phyloP scores from a whole-genome alignment of 2,329 filamentous ascomycete genomes.

The Xenoacremonium recifei region DNA sequence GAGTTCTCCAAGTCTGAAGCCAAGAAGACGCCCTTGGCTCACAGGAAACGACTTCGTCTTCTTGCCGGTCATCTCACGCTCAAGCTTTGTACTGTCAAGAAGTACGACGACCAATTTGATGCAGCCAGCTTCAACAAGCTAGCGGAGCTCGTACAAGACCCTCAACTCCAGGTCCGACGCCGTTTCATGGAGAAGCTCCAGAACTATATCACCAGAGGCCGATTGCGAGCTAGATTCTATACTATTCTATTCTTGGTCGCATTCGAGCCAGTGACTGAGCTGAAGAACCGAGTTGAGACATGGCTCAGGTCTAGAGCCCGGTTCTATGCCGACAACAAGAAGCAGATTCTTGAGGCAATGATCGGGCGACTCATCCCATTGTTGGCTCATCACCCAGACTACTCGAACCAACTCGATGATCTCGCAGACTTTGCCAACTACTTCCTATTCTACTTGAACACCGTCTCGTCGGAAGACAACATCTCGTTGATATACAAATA shows the following conservation, averaged over 20 bases:
- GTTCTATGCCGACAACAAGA: conserved; percentile 57
- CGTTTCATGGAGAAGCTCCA: conserved; percentile 83
- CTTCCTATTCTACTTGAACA: conserved; percentile 82
- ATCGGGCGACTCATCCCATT: conserved; percentile 83
- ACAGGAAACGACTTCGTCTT: conserved; percentile 79
- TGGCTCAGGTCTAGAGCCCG: conserved; percentile 85
- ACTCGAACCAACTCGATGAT: conserved; percentile 63
- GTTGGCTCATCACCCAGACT: conserved; percentile 92
- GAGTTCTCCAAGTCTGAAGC: conserved; percentile 79
- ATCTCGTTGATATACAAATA: conserved; percentile 87
- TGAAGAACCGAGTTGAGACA: conserved; percentile 75
- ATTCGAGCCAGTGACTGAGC: conserved; percentile 76
- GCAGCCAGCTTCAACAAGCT: conserved; percentile 77
- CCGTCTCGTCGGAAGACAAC: conserved; percentile 82
- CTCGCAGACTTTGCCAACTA: conserved; percentile 83
- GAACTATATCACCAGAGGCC: conserved; percentile 78
- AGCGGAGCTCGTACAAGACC: conserved; percentile 78
- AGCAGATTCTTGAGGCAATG: conserved; percentile 72
- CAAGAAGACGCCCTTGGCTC: conserved; percentile 70
- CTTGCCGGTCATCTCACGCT: conserved; percentile 76
- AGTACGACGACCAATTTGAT: conserved; percentile 73
- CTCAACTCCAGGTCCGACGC: conserved; percentile 68
- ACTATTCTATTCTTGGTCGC: conserved; percentile 87
- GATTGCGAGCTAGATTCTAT: conserved; percentile 76
- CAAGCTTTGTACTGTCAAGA: conserved; percentile 77